These are phyloP conservation scores for Fusarium sp. DNA, from an alignment of 2,329 filamentous ascomycete genomes.

Conservation along the genomic window DNA sequence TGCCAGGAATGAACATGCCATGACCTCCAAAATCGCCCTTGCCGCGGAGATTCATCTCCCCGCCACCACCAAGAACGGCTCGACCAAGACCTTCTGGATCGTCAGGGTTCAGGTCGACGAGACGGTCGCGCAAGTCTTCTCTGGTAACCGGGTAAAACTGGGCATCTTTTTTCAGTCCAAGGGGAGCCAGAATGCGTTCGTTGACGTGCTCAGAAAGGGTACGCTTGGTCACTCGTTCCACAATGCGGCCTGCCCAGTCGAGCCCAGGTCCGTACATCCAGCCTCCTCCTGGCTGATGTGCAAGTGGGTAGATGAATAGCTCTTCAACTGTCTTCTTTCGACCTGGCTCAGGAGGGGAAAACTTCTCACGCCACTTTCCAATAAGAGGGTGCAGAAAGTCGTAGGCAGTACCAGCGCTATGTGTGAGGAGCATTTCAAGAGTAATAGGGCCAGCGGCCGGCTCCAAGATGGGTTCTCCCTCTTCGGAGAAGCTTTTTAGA, in stretches of 20 bases:
- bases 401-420: slow-evolving; percentile 61
- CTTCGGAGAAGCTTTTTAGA: slow-evolving; percentile 57
- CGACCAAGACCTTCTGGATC: slow-evolving; percentile 49
- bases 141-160: slow-evolving; percentile 53
- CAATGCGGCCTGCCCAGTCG: slow-evolving; percentile 64
- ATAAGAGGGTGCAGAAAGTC: slow-evolving; percentile 52
- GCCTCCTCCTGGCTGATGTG: slow-evolving; percentile 60
- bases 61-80: slow-evolving; percentile 48
- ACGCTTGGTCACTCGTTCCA: slow-evolving; percentile 58
- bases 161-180: slow-evolving; percentile 52
- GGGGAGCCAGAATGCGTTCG: slow-evolving; percentile 55
- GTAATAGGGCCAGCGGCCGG: slow-evolving; percentile 54
- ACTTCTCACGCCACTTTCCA: slow-evolving; percentile 49
- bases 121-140: slow-evolving; percentile 47
- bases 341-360: slow-evolving; percentile 27
- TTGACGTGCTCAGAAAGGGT: slow-evolving; percentile 57
- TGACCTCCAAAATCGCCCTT: slow-evolving; percentile 57
- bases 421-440: slow-evolving; percentile 61
- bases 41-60: slow-evolving; percentile 46
- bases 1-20: slow-evolving; percentile 51
- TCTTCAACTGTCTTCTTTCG: slow-evolving; percentile 51
- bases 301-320: slow-evolving; percentile 55
- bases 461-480: slow-evolving; percentile 52
- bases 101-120: slow-evolving; percentile 52
- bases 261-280: slow-evolving; percentile 62